Evolutionary conservation across 1,139 yeast genomes (phyloP).

Genomic region (Suhomyces ambrosiae): DNA sequence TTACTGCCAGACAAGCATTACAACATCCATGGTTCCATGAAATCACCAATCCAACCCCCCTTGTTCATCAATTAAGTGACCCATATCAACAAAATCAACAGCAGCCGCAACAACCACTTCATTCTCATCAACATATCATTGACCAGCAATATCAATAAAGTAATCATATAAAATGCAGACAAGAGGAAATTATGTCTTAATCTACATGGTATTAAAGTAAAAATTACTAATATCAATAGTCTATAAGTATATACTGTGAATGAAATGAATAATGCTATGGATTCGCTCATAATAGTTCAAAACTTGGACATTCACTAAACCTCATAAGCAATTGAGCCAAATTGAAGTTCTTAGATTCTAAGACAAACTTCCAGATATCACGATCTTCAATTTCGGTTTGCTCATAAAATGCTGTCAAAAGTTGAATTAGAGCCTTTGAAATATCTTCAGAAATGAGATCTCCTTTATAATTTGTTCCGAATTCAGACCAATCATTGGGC

Average conservation of each 20-base stretch:
- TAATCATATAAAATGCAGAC: too few species aligned
- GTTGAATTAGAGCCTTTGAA: constrained; percentile 13
- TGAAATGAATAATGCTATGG: constrained; percentile 1
- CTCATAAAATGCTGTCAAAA: constrained; percentile 17
- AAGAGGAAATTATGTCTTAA: too few species aligned
- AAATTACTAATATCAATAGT: not conserved
- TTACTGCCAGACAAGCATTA: constrained; percentile 88
- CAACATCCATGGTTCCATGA: constrained; percentile 97
- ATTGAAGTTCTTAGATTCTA: constrained; percentile 20
- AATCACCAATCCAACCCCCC: constrained; percentile 49
- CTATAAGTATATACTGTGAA: not conserved
- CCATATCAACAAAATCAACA: constrained; percentile 43
- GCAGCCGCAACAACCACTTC: constrained; percentile 21
- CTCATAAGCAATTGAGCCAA: constrained; percentile 24
- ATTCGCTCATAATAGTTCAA: constrained; percentile 7
- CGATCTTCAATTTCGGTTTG: constrained; percentile 13
- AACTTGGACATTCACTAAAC: constrained; percentile 20
- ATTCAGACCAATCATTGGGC: constrained; percentile 11
- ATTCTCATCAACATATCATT: constrained; percentile 13
- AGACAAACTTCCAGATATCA: constrained; percentile 24
- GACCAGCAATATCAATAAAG: constrained; percentile 15
- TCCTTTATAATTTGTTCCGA: constrained; percentile 12
- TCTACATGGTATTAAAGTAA: constrained; percentile 1
- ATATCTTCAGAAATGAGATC: constrained; percentile 13
- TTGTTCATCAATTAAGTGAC: constrained; percentile 38